Evolutionary conservation across 768 basidiomycete species (phyloP).

Genomic region (Hydnum rufescens): DNA sequence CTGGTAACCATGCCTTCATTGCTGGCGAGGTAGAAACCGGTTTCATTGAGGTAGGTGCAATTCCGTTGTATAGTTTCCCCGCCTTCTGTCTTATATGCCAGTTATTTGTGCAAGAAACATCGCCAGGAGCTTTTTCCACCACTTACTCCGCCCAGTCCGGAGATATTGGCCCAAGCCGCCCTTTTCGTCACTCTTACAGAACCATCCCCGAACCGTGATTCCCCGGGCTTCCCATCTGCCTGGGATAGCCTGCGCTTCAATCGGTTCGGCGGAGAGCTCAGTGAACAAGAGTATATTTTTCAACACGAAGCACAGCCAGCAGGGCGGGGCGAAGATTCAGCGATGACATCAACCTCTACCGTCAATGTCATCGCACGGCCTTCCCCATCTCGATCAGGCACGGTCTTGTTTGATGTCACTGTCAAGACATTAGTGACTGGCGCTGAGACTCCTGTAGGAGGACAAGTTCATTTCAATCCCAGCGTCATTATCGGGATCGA

Average conservation of each 20-base stretch:
- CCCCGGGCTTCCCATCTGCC: constrained; percentile 25
- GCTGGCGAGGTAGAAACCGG: constrained; percentile 74
- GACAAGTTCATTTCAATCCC: neutral
- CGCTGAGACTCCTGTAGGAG: neutral
- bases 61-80: neutral
- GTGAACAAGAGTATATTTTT: constrained; percentile 41
- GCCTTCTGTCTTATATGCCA: neutral
- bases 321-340: constrained; percentile 15
- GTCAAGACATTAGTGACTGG: constrained; percentile 21
- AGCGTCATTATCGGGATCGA: constrained; percentile 7
- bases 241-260: constrained; percentile 55
- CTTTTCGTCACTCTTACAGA: constrained; percentile 56
- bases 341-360: constrained; percentile 22
- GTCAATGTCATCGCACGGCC: constrained; percentile 16
- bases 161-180: constrained; percentile 58
- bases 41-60: constrained; percentile 52
- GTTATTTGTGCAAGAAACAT: constrained; percentile 42
- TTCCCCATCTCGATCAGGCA: neutral
- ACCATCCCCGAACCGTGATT: constrained; percentile 11
- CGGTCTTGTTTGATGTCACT: constrained; percentile 29
- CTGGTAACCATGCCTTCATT: constrained; percentile 59
- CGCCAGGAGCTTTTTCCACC: constrained; percentile 62
- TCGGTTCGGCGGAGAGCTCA: constrained; percentile 58
- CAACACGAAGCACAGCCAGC: constrained; percentile 25
- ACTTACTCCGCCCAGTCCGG: constrained; percentile 33